Conservation (phyloP, 2,329 filamentous ascomycete species). For the Penicillium sp. region DNA sequence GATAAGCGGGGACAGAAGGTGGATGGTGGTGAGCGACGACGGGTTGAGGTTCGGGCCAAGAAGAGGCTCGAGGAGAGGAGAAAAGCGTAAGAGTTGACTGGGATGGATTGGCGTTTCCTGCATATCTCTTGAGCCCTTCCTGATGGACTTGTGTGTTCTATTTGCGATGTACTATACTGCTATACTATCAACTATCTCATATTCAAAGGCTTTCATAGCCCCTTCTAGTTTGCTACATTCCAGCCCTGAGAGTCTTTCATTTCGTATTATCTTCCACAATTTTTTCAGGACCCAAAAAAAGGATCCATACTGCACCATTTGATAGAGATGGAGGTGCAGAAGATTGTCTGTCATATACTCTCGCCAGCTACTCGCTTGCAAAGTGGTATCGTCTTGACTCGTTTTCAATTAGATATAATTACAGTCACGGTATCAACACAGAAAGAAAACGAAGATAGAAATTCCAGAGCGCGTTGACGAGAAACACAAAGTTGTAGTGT, state of each 20-base stretch:
- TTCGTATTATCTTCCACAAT: background rate
- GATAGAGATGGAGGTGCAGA: background rate
- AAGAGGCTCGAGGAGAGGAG: slow-evolving; percentile 77
- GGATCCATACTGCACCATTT: too few relatives aligned
- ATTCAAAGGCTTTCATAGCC: slow-evolving; percentile 1
- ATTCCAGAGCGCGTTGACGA: slow-evolving; percentile 3
- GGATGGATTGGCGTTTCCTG: slow-evolving; percentile 20
- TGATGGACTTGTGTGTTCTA: slow-evolving; percentile 19
- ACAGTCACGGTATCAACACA: slow-evolving; percentile 21
- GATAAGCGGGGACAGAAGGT: slow-evolving; percentile 84
- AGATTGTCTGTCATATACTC: background rate
- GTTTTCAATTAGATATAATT: slow-evolving; percentile 23
- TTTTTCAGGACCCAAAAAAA: background rate
- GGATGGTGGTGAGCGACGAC: slow-evolving; percentile 91
- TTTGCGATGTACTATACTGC: slow-evolving; percentile 29
- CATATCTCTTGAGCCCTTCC: slow-evolving; percentile 23
- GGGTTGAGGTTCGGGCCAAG: slow-evolving; percentile 84
- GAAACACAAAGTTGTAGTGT: slow-evolving; percentile 24
- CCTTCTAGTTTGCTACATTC: background rate
- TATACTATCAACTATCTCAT: slow-evolving; percentile 16
- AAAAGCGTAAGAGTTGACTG: slow-evolving; percentile 49
- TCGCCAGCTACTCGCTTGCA: background rate
- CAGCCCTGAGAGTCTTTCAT: background rate
- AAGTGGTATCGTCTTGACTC: slow-evolving; percentile 1
- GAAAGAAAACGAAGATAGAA: slow-evolving; percentile 4